Conservation (phyloP, 192 early-diverging fungal species). For the Entomortierella lignicola region DNA sequence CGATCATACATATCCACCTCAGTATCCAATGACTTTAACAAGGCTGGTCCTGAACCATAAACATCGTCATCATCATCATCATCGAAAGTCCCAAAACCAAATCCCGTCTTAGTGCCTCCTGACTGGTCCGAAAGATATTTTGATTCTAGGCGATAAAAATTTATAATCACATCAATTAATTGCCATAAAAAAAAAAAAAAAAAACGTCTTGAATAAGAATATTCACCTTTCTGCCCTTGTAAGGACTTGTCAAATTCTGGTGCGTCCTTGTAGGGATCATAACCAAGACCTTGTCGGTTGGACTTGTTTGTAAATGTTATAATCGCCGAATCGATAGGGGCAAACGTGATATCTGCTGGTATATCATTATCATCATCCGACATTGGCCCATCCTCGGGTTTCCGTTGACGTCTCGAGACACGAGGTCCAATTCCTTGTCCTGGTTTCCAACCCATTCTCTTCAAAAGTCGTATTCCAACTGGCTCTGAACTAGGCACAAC, state of each 20-base stretch:
- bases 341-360: slow-evolving; percentile 67
- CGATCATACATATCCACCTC: slow-evolving; percentile 25
- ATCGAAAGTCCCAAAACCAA: slow-evolving; percentile 79
- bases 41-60: slow-evolving; percentile 40
- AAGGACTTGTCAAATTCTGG: slow-evolving; percentile 66
- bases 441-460: slow-evolving; percentile 88
- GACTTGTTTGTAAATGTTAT: slow-evolving; percentile 62
- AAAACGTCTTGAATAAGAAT: too few species aligned
- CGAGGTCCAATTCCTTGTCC: slow-evolving; percentile 89
- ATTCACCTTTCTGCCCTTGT: slow-evolving; percentile 2
- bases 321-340: slow-evolving; percentile 71
- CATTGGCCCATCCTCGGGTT: slow-evolving; percentile 5
- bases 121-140: slow-evolving; percentile 30
- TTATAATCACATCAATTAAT: too few species aligned
- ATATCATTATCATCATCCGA: slow-evolving; percentile 60
- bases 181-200: too few species aligned
- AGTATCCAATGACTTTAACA: neutral
- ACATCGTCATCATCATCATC: slow-evolving; percentile 66
- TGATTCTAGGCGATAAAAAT: neutral
- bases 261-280: slow-evolving; percentile 71
- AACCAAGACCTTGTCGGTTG: slow-evolving; percentile 76
- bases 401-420: slow-evolving; percentile 54
- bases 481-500: slow-evolving; percentile 73
- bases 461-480: slow-evolving; percentile 71
- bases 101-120: slow-evolving; percentile 31